Conservation (phyloP, 139 green algal genomes). For the Mesotaenium endlicherianum region DNA sequence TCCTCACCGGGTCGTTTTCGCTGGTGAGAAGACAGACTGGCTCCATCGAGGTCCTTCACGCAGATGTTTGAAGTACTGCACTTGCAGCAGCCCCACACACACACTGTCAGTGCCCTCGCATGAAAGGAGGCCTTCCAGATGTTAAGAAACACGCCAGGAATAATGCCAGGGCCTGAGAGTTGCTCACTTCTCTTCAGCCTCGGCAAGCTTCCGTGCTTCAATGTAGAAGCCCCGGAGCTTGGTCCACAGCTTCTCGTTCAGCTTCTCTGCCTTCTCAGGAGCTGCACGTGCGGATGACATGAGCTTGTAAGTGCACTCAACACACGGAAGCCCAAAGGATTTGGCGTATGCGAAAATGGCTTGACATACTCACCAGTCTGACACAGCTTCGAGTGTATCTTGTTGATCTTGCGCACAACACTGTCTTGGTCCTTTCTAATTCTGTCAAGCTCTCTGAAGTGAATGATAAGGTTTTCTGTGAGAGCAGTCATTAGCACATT, state of each 20-base stretch:
- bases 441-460: constrained; percentile 36
- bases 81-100: too few relatives aligned
- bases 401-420: constrained; percentile 53
- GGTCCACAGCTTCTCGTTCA: constrained; percentile 51
- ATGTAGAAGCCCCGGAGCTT: constrained; percentile 48
- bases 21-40: too few relatives aligned
- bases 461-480: not conserved
- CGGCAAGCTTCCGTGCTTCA: constrained; percentile 42
- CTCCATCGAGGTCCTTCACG: too few relatives aligned
- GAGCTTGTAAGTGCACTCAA: too few relatives aligned
- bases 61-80: too few relatives aligned
- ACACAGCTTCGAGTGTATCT: constrained; percentile 47
- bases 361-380: constrained; percentile 30
- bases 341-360: too few relatives aligned
- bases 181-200: constrained; percentile 40
- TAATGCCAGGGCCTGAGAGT: too few relatives aligned
- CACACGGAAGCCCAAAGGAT: too few relatives aligned
- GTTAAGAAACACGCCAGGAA: too few relatives aligned
- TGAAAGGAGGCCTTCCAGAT: not conserved
- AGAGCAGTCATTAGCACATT: constrained; percentile 33
- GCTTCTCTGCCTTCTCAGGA: constrained; percentile 46
- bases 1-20: too few relatives aligned
- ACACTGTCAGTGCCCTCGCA: too few relatives aligned
- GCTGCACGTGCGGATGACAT: too few relatives aligned
- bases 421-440: constrained; percentile 33